Base-by-base conservation (phyloP, 2,329 filamentous ascomycete species). In the Triangularia setosa region DNA sequence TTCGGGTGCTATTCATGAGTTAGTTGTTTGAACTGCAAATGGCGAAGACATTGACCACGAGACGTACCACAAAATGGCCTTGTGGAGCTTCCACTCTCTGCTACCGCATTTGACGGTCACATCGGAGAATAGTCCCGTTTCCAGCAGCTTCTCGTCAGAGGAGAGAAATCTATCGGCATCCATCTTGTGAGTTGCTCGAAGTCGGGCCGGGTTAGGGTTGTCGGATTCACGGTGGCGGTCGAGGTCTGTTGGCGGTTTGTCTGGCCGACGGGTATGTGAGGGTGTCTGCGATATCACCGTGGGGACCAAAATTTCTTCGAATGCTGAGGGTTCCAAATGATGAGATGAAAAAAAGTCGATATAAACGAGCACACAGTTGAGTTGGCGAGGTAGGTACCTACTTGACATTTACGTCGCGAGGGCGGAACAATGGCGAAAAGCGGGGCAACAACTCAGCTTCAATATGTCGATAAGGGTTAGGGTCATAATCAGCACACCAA, bases 51-150 rank as follows among this genome's bases (percentile, higher is more conserved):
- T 33, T 12, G 7, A 12, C 14, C 14, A 12, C 30, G 7, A 48
- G 3, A 48, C 40, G 18, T 8, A 48, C 40, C 40, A 70, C 52
- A 73, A 64, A 14, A 73, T 73, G 62, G 67, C 67, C 24, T 68
- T 69, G 63, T 73, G 71, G 1, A 72, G 65, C 4, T 67, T 64
- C 71, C 70, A 73, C 24, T 67, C 69, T 33, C 48, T 58, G 58
- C 64, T 63, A 24, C 67, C 65, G 55, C 71, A 73, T 25, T 61
- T 69, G 11, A 73, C 61, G 2, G 44, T 63, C 12, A 71, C 71
- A 28, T 73, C 71, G 24, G 70, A 68, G 27, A 71, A 69, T 1
- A 67, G 63, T 4, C 70, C 71, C 4, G 64, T 63, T n/a, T 65
- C 55, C 0, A 72, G 61, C 4, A 71, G 61, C n/a, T 68, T 57